These are phyloP conservation scores for Saccharomyces kudriavzevii DNA, from an alignment of 805 yeast species.

Conservation along the genomic window DNA sequence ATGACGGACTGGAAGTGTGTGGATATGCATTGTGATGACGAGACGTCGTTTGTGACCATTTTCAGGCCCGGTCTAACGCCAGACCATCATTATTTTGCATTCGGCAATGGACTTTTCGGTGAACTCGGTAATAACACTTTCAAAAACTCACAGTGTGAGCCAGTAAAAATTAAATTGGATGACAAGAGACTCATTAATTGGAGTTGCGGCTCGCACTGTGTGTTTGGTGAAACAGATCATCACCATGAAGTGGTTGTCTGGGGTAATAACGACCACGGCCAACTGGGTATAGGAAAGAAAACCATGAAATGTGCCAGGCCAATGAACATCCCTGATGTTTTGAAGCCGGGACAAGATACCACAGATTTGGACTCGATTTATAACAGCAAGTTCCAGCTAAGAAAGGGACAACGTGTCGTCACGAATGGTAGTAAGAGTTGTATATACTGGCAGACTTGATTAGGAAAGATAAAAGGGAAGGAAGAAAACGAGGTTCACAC, in stretches of 20 bases:
- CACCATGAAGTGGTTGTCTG: constrained; percentile 62
- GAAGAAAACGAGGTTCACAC: background rate
- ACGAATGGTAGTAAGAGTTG: constrained; percentile 61
- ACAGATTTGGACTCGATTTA: background rate
- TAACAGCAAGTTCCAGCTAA: background rate
- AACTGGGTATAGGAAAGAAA: constrained; percentile 74
- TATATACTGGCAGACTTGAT: constrained; percentile 42
- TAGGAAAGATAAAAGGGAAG: background rate
- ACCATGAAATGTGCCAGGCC: constrained; percentile 49
- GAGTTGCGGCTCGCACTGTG: constrained; percentile 47
- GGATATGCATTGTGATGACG: constrained; percentile 62
- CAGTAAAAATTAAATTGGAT: constrained; percentile 43
- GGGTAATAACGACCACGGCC: constrained; percentile 82
- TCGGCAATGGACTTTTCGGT: constrained; percentile 83
- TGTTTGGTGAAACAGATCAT: constrained; percentile 34
- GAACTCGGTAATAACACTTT: constrained; percentile 76
- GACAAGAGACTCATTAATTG: constrained; percentile 45
- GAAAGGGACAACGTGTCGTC: constrained; percentile 44
- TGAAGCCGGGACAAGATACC: constrained; percentile 42
- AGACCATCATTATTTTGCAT: constrained; percentile 41
- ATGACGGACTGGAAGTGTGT: constrained; percentile 38
- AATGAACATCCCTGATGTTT: constrained; percentile 41
- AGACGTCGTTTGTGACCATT: constrained; percentile 48
- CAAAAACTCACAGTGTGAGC: constrained; percentile 64
- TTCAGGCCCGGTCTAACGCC: constrained; percentile 24